Base-by-base conservation (phyloP, 1,139 yeast genomes). In the Arxiozyma slooffiae region DNA sequence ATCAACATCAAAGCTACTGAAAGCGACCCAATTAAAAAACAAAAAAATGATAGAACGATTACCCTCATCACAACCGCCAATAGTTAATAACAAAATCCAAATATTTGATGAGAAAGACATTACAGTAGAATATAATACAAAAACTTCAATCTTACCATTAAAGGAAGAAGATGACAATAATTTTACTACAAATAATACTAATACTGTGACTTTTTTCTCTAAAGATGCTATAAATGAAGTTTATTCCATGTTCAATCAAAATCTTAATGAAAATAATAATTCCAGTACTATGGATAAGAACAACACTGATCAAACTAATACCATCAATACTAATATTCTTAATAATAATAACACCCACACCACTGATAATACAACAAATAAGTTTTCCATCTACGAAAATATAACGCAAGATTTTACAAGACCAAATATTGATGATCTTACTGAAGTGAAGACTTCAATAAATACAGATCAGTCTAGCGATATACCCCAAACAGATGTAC, bases 181-280 rank as follows among this genome's bases (percentile, higher is more conserved):
- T 24, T 49, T 49, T 9, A 44, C 49, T 22, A 44, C 39, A 2
- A 56, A 51, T 23, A 48, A 52, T 37, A 52, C 67, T 22, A 74
- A 78, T 5, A 88, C 96, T 0, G 76, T 85, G 59, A 88, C 96
- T 0, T 69, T 83, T 63, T 82, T 77, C 63, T 83, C 96, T 0
- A 80, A 80, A 53, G 80, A 82, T 59, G 95, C 96, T 0, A 77
- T 81, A 50, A 79, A 80, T 49, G 96, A 88, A 58, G 82, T 89
- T 0, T 73, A 79, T 53, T 77, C 77, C 22, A 85, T 89, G 85
- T 86, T 87, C 62, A 87, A 84, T 60, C 81, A 78, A 57, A 57
- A 61, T 48, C 59, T 56, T 44, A 43, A 55, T n/a, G 60, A 57
- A 47, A 52, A 57, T n/a, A 54, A 54, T 43, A 44, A 48, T 7